A percentile compares a stretch with the other conserved stretches of the same genome.
Evolutionary conservation across 2,329 filamentous ascomycete genomes (phyloP).

Genomic region (Botrytis hyacinthi): DNA sequence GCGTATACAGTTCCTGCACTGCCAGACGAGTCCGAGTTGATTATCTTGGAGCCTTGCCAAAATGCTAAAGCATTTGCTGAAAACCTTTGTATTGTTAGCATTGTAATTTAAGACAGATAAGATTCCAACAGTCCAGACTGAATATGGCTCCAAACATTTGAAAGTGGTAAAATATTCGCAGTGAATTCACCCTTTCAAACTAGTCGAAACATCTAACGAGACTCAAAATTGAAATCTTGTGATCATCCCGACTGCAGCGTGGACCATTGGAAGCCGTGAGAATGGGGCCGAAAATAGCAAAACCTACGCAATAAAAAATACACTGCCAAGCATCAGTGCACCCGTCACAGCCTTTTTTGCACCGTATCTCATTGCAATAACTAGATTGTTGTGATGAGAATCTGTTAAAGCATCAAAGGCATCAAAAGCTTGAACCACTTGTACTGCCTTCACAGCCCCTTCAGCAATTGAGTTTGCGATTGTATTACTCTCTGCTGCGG

Average conservation of each 20-base stretch:
- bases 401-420: constrained; percentile 42
- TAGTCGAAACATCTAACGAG: neutral
- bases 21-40: neutral
- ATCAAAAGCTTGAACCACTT: neutral
- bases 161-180: neutral
- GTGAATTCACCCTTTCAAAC: neutral
- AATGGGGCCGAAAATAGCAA: neutral
- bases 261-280: neutral
- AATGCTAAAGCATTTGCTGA: neutral
- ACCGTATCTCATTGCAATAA: constrained; percentile 44
- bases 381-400: constrained; percentile 48
- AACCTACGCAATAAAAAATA: neutral
- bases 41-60: neutral
- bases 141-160: neutral
- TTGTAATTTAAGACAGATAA: neutral
- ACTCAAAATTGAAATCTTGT: neutral
- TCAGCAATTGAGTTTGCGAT: neutral
- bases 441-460: neutral
- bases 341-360: constrained; percentile 49
- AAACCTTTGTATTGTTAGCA: neutral
- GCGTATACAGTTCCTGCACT: neutral
- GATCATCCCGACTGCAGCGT: neutral
- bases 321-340: constrained; percentile 42
- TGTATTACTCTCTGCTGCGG: neutral
- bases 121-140: neutral